These are phyloP conservation scores for Colletotrichum sp. DNA, from an alignment of 2,329 filamentous ascomycete species.

Conservation along the genomic window DNA sequence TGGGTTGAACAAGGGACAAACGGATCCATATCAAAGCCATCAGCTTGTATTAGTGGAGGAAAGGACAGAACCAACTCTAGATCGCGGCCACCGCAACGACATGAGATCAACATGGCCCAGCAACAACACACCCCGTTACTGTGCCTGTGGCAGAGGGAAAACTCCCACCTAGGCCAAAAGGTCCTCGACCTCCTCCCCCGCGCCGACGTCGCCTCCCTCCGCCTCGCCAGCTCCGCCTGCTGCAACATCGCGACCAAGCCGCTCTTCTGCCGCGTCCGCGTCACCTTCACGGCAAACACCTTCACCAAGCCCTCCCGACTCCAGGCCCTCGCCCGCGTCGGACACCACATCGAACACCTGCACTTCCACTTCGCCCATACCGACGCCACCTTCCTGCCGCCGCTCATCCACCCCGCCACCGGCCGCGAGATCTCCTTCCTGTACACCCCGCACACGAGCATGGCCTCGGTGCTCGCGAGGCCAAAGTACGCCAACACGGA, in stretches of 20 bases:
- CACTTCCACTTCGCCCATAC: conserved; percentile 81
- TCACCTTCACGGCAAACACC: conserved; percentile 75
- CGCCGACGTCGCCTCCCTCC: conserved; percentile 62
- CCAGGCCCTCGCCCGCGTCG: conserved; percentile 77
- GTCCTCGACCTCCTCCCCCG: conserved; percentile 56
- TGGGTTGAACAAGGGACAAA: background rate
- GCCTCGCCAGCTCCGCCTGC: conserved; percentile 73
- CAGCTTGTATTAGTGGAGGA: background rate
- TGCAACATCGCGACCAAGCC: conserved; percentile 72
- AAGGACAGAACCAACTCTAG: background rate
- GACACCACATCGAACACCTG: conserved; percentile 78
- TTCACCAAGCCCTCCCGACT: conserved; percentile 78
- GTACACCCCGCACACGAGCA: conserved; percentile 78
- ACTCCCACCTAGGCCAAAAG: conserved; percentile 46
- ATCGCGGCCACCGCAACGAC: conserved; percentile 32
- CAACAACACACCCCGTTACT: conserved; percentile 51
- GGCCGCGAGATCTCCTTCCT: conserved; percentile 82
- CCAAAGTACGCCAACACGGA: conserved; percentile 83
- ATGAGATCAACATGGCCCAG: conserved; percentile 59
- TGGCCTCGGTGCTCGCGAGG: conserved; percentile 63
- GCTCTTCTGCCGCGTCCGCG: conserved; percentile 71
- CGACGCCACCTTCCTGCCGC: conserved; percentile 80
- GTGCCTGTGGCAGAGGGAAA: conserved; percentile 59
- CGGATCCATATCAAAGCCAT: background rate
- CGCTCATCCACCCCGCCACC: conserved; percentile 79